Evolutionary conservation across 139 green algal species (phyloP).

Genomic region (Tetradesmus lagerheimii): DNA sequence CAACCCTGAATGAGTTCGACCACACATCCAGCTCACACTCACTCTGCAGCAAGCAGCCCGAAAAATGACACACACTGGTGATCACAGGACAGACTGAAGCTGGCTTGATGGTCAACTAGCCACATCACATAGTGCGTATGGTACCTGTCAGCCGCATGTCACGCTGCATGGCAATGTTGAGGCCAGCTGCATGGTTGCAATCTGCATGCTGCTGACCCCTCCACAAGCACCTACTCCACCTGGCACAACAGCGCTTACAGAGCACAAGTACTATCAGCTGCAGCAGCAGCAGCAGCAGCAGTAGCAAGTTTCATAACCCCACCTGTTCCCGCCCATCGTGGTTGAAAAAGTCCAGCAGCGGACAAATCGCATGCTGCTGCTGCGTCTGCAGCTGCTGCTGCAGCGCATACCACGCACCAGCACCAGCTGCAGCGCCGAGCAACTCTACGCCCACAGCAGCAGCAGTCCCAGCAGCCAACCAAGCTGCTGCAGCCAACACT

Average conservation of each 20-base stretch:
- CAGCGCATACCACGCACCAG: not conserved
- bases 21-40: constrained; percentile 40
- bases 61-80: not conserved
- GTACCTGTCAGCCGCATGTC: too few species aligned
- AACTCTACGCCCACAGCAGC: constrained; percentile 6
- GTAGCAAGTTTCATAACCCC: too few species aligned
- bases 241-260: not conserved
- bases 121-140: too few species aligned
- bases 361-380: constrained; percentile 39
- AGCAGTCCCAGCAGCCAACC: not conserved
- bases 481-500: not conserved
- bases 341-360: constrained; percentile 47
- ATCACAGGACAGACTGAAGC: too few species aligned
- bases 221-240: not conserved
- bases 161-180: too few species aligned
- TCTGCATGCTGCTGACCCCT: too few species aligned
- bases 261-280: not conserved
- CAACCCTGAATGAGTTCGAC: constrained; percentile 11
- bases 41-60: constrained; percentile 15
- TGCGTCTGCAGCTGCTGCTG: constrained; percentile 25
- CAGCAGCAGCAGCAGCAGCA: not conserved
- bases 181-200: too few species aligned
- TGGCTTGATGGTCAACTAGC: too few species aligned
- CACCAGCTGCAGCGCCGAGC: not conserved
- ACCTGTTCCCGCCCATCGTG: constrained; percentile 25